Conservation (phyloP, 768 basidiomycete species). For the Mrakia blollopis region DNA sequence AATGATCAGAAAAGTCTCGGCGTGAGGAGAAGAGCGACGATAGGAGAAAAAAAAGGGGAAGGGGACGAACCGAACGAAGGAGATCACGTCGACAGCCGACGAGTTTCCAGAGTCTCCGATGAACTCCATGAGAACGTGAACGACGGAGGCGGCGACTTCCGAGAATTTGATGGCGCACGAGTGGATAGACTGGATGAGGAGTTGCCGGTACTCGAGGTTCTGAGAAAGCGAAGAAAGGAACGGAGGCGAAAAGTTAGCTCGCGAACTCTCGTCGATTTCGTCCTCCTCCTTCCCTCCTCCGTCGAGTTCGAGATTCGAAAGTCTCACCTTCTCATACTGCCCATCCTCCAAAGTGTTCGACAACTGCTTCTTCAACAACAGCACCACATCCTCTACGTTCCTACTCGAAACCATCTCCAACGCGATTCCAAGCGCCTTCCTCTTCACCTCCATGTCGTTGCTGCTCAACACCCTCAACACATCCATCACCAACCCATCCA, state of each 20-base stretch:
- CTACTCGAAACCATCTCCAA: slow-evolving; percentile 87
- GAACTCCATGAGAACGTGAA: slow-evolving; percentile 81
- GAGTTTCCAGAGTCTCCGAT: slow-evolving; percentile 91
- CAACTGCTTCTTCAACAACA: slow-evolving; percentile 97
- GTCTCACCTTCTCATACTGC: slow-evolving; percentile 84
- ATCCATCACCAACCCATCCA: slow-evolving; percentile 92
- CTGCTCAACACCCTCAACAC: slow-evolving; percentile 78
- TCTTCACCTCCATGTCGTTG: slow-evolving; percentile 91
- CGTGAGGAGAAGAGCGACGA: no score
- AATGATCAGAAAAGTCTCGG: no score
- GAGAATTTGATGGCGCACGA: slow-evolving; percentile 94
- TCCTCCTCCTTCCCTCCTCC: background rate
- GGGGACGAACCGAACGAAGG: slow-evolving; percentile 58
- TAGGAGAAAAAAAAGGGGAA: no score
- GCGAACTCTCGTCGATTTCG: background rate
- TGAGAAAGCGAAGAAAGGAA: slow-evolving; percentile 41
- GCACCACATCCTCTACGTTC: slow-evolving; percentile 92
- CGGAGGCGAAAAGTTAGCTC: background rate
- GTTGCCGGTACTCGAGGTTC: slow-evolving; percentile 91
- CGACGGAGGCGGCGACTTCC: slow-evolving; percentile 91
- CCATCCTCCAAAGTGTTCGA: slow-evolving; percentile 76
- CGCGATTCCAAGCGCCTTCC: slow-evolving; percentile 83
- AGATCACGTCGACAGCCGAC: slow-evolving; percentile 88
- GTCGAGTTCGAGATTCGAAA: no score
- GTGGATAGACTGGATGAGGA: slow-evolving; percentile 95